Evolutionary conservation across 768 basidiomycete species (phyloP).

Genomic region (Coprinellus aureogranulatus): DNA sequence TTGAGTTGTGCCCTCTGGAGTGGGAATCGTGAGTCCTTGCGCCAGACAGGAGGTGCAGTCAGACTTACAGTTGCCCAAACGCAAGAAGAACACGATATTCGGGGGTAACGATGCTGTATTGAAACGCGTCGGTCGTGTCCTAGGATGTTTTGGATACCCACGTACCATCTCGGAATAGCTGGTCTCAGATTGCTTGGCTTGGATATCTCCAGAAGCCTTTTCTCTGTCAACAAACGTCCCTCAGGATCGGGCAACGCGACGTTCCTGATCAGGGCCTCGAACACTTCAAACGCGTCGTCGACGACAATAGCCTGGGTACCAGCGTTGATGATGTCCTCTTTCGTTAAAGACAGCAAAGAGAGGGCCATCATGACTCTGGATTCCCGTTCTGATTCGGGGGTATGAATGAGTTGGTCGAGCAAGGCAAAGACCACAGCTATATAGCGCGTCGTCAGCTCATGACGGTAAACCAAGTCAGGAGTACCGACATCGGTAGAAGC

Average conservation of each 20-base stretch:
- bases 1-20: slow-evolving; percentile 73
- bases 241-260: neutral
- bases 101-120: neutral
- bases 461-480: neutral
- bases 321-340: slow-evolving; percentile 49
- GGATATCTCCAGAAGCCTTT: slow-evolving; percentile 8
- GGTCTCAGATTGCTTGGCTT: neutral
- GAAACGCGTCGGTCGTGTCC: neutral
- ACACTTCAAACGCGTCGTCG: slow-evolving; percentile 65
- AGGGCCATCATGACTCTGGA: slow-evolving; percentile 49
- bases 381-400: slow-evolving; percentile 39
- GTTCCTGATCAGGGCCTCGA: neutral
- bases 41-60: neutral
- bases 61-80: slow-evolving; percentile 64
- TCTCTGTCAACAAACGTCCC: neutral
- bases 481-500: slow-evolving; percentile 82
- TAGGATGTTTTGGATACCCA: no score
- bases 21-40: neutral
- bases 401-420: slow-evolving; percentile 63
- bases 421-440: slow-evolving; percentile 82
- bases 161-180: neutral
- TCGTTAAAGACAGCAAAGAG: slow-evolving; percentile 49
- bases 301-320: slow-evolving; percentile 69
- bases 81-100: slow-evolving; percentile 51
- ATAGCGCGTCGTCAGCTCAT: slow-evolving; percentile 3